Evolutionary conservation across 1,284 basidiomycete species (phyloP), one percentile per base, ranked within the genome.

Genomic region (Melampsora americana): DNA sequence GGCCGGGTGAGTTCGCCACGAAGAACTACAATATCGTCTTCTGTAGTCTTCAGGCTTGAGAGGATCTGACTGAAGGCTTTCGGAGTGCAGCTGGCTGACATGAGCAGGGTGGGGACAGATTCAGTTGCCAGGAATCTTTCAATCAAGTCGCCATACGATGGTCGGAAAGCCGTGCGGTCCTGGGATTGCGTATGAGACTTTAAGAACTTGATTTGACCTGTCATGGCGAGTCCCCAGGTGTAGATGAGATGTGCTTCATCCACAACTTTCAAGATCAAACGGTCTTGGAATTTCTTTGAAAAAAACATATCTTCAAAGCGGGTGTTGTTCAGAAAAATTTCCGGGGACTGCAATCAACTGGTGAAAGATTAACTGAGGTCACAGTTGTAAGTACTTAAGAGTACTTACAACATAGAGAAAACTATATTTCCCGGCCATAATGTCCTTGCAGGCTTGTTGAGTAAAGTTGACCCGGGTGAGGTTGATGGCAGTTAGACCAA

Each of bases 351-450:
- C 14, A 1, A 14, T n/a, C 14, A 48, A 48, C 14, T 48, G 46
- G 14, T 14, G 46, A 14, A 48, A 14, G 20, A 48, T 48, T 48
- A 11, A 11, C 46, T 20, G 11, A 48, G 46, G 1, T 14, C 14
- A 14, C 14, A n/a, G 46, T 48, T 1, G n/a, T 48, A 48, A n/a
- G n/a, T 12, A 48, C 46, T 14, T 48, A 14, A 48, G 14, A 48
- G 50, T 11, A 30, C 66, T n/a, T 30, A 32, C 42, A 18, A 68
- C 42, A 48, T 68, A 69, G 28, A 56, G 11, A 56, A 69, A 69
- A 20, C 32, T 30, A 56, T 30, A 69, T 7, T 69, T 35, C 16
- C 67, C 67, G 16, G 20, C 35, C 30, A 53, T 50, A 23, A 56
- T 12, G 7, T 69, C 26, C 23, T 1, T 32, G 0, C 32, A 42